These are phyloP conservation scores for Leccinum truebloodii DNA, from an alignment of 768 basidiomycete species.

Conservation along the genomic window DNA sequence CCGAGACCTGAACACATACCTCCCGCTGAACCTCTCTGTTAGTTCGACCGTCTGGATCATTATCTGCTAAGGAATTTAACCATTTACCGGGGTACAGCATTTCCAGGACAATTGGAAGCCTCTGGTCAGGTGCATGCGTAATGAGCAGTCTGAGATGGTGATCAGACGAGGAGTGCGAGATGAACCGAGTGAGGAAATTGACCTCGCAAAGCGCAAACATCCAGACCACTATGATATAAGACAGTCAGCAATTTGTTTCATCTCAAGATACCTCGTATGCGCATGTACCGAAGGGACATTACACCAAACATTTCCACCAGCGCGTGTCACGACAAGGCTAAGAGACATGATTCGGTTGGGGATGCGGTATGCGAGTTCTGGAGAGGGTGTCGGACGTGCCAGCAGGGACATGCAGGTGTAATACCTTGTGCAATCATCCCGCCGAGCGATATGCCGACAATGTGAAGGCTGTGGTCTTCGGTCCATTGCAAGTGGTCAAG, in stretches of 20 bases:
- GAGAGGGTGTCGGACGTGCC: neutral
- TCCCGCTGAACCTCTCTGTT: conserved; percentile 61
- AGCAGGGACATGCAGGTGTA: neutral
- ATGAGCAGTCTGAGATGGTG: conserved; percentile 34
- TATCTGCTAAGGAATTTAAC: conserved; percentile 54
- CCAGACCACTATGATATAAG: conserved; percentile 41
- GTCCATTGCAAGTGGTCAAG: conserved; percentile 77
- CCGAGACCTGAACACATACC: conserved; percentile 36
- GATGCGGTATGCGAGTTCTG: conserved; percentile 69
- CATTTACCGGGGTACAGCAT: conserved; percentile 65
- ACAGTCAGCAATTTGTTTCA: neutral
- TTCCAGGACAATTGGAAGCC: conserved; percentile 49
- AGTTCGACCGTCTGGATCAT: conserved; percentile 58
- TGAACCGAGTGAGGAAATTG: neutral
- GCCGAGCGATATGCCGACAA: conserved; percentile 76
- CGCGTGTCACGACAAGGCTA: conserved; percentile 66
- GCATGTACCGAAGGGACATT: conserved; percentile 64
- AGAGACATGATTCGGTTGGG: conserved; percentile 69
- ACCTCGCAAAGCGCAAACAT: conserved; percentile 38
- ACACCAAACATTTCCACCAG: conserved; percentile 56
- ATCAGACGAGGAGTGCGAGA: conserved; percentile 5
- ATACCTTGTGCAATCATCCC: conserved; percentile 84
- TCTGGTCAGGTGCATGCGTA: conserved; percentile 44
- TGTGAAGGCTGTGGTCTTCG: conserved; percentile 54
- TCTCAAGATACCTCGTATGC: neutral